phyloP scores from a whole-genome alignment of 2,329 filamentous ascomycete genomes.

The Sclerotinia sclerotiorum region DNA sequence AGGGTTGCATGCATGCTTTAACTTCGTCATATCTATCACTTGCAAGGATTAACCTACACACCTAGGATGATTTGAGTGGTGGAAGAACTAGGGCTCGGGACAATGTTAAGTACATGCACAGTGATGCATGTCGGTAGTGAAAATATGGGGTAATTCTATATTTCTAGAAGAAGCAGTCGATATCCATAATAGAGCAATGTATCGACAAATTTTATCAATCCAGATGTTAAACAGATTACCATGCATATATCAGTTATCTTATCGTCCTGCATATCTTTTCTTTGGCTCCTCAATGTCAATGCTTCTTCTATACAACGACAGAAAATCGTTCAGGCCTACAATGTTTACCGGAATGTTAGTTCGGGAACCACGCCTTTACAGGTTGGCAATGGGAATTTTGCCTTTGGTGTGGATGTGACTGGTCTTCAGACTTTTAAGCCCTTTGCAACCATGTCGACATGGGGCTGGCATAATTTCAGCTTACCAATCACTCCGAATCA shows the following conservation, averaged over 20 bases:
- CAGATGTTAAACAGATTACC: not conserved
- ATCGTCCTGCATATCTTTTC: not conserved
- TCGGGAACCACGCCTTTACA: conserved; percentile 42
- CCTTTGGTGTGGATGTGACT: conserved; percentile 49
- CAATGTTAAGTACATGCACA: not conserved
- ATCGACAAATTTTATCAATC: not conserved
- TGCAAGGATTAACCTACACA: not conserved
- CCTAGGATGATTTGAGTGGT: not conserved
- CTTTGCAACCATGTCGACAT: conserved; percentile 46
- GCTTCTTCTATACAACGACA: conserved; percentile 7
- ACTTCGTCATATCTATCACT: not conserved
- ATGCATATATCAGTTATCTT: not conserved
- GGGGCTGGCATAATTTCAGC: conserved; percentile 49
- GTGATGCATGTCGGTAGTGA: not conserved
- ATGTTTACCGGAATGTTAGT: conserved; percentile 33
- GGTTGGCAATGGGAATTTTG: conserved; percentile 50
- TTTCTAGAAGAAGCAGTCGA: not conserved
- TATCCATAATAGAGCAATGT: not conserved
- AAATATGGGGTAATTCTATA: not conserved
- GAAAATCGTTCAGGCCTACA: conserved; percentile 17
- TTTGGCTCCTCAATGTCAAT: not conserved
- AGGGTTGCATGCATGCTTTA: not conserved
- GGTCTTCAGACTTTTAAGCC: conserved; percentile 48
- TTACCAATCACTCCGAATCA: conserved; percentile 43
- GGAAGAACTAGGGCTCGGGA: conserved; percentile 12